These are phyloP conservation scores for Aristolochia contorta DNA, from an alignment of 164 flowering plant genomes.

Conservation along the genomic window DNA sequence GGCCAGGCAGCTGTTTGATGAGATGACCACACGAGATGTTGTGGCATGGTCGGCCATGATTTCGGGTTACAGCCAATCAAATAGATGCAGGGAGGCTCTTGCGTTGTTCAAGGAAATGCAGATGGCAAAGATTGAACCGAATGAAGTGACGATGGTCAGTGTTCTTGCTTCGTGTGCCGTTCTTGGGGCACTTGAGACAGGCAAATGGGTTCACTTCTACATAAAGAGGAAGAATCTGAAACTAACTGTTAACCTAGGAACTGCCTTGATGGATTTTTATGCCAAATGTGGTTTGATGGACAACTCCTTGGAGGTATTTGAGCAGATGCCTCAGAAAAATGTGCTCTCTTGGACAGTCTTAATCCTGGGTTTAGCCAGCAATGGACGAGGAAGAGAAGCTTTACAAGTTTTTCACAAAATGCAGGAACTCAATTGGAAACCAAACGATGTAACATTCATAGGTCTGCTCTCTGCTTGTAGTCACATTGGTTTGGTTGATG, in stretches of 20 bases:
- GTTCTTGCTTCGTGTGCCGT: constrained; percentile 44
- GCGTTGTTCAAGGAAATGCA: constrained; percentile 33
- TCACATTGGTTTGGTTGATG: constrained; percentile 37
- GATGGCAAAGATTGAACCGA: constrained; percentile 25
- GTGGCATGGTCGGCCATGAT: constrained; percentile 54
- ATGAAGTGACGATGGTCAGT: constrained; percentile 44
- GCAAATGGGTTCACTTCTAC: constrained; percentile 38
- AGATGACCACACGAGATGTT: constrained; percentile 29
- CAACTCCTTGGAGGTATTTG: constrained; percentile 26
- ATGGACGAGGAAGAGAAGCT: constrained; percentile 31
- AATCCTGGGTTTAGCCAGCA: constrained; percentile 32
- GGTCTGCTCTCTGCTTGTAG: constrained; percentile 43
- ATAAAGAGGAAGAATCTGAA: constrained; percentile 28
- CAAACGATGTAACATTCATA: constrained; percentile 37
- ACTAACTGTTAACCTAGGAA: constrained; percentile 32
- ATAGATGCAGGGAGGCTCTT: constrained; percentile 30
- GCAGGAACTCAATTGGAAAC: constrained; percentile 17
- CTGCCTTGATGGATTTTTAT: constrained; percentile 37
- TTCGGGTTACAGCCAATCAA: constrained; percentile 34
- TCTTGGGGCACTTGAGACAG: constrained; percentile 37
- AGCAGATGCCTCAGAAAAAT: constrained; percentile 25
- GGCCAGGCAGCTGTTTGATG: constrained; percentile 33
- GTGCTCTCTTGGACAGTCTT: constrained; percentile 37
- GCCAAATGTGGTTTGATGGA: constrained; percentile 40
- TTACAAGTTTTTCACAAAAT: constrained; percentile 23